A percentile compares a stretch with the other conserved stretches of the same genome.
phyloP scores from a whole-genome alignment of 176 grass and related monocot genomes.

The Secale cereale region DNA sequence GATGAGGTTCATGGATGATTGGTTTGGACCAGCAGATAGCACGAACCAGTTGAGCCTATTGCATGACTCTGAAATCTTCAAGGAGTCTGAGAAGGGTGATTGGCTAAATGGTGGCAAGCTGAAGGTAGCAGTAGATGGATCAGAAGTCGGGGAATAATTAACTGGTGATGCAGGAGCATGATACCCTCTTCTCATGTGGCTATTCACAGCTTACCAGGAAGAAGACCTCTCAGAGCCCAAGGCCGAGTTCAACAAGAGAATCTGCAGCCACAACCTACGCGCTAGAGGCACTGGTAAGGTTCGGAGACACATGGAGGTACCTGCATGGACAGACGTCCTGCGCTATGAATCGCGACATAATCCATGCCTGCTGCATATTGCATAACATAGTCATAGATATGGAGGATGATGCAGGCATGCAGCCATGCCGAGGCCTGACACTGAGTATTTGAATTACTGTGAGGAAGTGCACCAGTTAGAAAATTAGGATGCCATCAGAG shows the following conservation, averaged over 20 bases:
- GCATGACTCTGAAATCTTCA: fast-evolving
- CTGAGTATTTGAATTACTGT: fast-evolving
- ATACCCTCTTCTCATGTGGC: not conserved
- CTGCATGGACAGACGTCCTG: no score
- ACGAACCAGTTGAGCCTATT: not conserved
- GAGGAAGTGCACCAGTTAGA: no score
- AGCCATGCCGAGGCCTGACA: no score
- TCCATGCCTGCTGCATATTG: no score
- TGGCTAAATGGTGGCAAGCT: not conserved
- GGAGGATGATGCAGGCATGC: no score
- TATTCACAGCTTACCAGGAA: not conserved
- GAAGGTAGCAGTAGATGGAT: not conserved
- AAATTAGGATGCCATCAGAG: no score
- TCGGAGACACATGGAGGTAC: no score
- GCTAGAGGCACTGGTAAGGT: no score
- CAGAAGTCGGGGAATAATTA: not conserved
- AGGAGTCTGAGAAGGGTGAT: not conserved
- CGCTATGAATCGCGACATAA: no score
- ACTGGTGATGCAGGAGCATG: no score
- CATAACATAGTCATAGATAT: no score
- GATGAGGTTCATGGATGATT: not conserved
- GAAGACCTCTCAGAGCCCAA: not conserved
- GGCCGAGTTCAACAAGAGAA: not conserved
- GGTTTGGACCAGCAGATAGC: fast-evolving
- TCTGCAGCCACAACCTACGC: not conserved